Percentiles rank a stretch among this genome's conserved stretches.
Conservation (phyloP, 1,139 yeast genomes). For the Geotrichum candidum region DNA sequence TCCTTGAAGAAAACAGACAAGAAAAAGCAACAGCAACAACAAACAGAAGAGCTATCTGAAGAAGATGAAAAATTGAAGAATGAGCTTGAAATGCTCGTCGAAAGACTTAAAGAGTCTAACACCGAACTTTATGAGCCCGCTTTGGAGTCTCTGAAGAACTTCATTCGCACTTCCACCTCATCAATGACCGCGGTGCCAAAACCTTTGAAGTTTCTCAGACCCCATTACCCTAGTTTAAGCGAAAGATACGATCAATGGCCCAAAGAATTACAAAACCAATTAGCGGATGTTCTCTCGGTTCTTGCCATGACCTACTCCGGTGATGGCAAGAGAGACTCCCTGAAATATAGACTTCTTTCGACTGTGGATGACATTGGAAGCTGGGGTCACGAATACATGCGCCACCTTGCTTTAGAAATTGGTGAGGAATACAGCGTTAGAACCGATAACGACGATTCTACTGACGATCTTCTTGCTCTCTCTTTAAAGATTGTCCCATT, state of each 20-base stretch:
- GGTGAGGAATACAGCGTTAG: constrained; percentile 77
- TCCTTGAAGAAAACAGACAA: constrained; percentile 28
- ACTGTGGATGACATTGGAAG: constrained; percentile 57
- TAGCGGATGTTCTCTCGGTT: constrained; percentile 87
- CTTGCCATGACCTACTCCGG: constrained; percentile 93
- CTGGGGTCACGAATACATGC: constrained; percentile 98
- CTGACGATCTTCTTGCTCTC: constrained; percentile 51
- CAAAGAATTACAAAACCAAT: constrained; percentile 38
- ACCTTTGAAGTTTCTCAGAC: constrained; percentile 90
- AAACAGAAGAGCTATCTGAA: constrained; percentile 81
- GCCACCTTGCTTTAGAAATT: constrained; percentile 90
- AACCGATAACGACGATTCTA: constrained; percentile 44
- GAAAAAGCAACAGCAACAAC: constrained; percentile 42
- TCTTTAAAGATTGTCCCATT: constrained; percentile 80
- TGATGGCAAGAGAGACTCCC: constrained; percentile 72
- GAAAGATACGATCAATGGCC: constrained; percentile 67
- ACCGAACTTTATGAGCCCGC: constrained; percentile 50
- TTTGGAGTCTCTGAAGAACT: constrained; percentile 62
- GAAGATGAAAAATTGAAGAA: constrained; percentile 87
- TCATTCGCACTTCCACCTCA: constrained; percentile 87
- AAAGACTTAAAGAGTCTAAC: constrained; percentile 55
- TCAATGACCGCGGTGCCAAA: constrained; percentile 99
- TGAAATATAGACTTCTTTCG: constrained; percentile 73
- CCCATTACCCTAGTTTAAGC: constrained; percentile 67
- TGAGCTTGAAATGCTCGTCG: constrained; percentile 83